Evolutionary conservation across 306 rosid genomes (phyloP), one percentile per base, ranked within the genome.

Genomic region (Urtica urens): DNA sequence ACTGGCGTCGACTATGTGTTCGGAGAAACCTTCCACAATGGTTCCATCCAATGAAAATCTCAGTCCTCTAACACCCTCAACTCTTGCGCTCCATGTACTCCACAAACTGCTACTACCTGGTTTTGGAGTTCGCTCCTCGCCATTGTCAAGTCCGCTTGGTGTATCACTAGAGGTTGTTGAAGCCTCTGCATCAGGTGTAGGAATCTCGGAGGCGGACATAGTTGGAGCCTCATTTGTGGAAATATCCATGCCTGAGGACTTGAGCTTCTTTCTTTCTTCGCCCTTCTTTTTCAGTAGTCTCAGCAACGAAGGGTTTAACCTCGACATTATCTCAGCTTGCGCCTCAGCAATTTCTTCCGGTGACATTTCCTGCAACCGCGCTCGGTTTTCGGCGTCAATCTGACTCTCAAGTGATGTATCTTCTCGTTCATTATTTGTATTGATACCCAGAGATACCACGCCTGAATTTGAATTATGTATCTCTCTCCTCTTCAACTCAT

Each of bases 81-180:
- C 99, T 70, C 94, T 79, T 63, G 50, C 73, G 59, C 90, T 79
- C 99, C 94, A 90, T 57, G 75, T 70, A 68, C 64, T 79, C 99
- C 99, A 90, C 64, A 58, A 26, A 48, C 80, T 75, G 60, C 70
- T 58, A 63, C 44, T 68, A 38, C 66, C 50, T 10, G 68, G 56
- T 24, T 74, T 53, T 26, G 59, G 51, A 26, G 57, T 64, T 48
- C 48, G 37, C 57, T 34, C 46, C 49, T 38, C 38, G 19, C 66
- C 68, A 46, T 65, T 59, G 48, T 63, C 70, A 35, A 31, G 38
- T 49, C 50, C 61, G 51, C 28, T 53, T 46, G 35, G 51, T 16
- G 55, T 23, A 27, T 65, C 30, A 12, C 61, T 56, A 58, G 69
- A 53, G 45, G 72, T 62, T 16, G 29, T 51, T 6, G 28, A 21